Base-by-base conservation (phyloP, 371 early-diverging fungal species). In the Mucor sp. region DNA sequence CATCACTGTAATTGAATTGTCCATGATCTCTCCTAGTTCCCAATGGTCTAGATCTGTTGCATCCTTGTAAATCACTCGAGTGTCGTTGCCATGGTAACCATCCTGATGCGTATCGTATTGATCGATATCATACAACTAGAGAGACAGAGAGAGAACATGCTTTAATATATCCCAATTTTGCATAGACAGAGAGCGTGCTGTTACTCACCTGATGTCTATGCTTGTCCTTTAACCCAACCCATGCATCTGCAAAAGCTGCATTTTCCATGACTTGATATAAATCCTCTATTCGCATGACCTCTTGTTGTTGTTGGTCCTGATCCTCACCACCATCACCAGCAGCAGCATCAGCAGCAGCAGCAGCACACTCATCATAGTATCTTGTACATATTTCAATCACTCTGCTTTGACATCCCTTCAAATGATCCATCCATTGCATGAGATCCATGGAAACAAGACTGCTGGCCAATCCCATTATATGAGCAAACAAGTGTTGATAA, bases 11-110 rank as follows among this genome's bases (percentile, higher is more conserved):
- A 58, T 50, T 28, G 57, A 62, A 35, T 58, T 62, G 30, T 58
- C 63, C 19, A 72, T 72, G n/a, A 48, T 62, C 50, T 68, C 62
- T 9, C 60, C 57, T 57, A 68, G n/a, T 11, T 58, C 39, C 65
- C 72, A 68, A 44, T 67, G 68, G 66, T 68, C 72, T 44, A 68
- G 41, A 62, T 72, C 68, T 11, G 61, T 41, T 43, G 72, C 55
- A 21, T 50, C 23, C 32, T 72, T 72, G 25, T 37, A 67, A 17
- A 71, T 55, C 32, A 60, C 62, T 33, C 25, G 58, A 14, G 12
- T 25, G 25, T 62, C 48, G 12, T 58, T 37, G 25, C 53, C 32
- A 23, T 53, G 27, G 17, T 28, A 21, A 58, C 47, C 47, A 23
- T 62, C 60, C 25, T 50, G 27, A 25, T 32, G 17, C 6, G 25